Base-by-base conservation (phyloP, 768 basidiomycete species). In the Mycena epipterygia region DNA sequence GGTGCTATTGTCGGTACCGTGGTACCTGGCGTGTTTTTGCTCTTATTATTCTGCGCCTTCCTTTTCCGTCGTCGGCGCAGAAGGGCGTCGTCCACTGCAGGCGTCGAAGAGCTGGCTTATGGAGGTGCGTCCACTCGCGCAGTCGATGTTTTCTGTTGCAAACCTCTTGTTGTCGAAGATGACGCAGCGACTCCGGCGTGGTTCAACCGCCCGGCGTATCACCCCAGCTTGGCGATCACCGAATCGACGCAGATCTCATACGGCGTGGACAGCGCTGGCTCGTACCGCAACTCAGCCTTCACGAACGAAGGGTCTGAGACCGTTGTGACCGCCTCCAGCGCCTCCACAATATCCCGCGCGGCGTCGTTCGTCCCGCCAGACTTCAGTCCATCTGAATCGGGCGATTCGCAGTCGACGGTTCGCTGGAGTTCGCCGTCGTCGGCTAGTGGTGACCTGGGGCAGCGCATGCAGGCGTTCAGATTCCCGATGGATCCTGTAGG, bases 191-290 rank as follows among this genome's bases (percentile, higher is more conserved):
- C 65, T 27, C 66, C 58, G 1, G 42, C 58, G 39, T 68, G 67
- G 67, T 68, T 55, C 52, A 55, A 33, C 51, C 41, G 44, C 7
- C 66, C 57, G 21, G 58, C 67, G 42, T 60, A 68, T 58, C 57
- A 53, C n/a, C 25, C 65, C 39, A 35, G 32, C 51, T 21, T n/a
- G 17, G 7, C 14, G 33, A 21, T 23, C n/a, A 29, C 16, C 39
- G 37, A 9, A 23, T 5, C 39, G 37, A 23, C 53, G 13, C 33
- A 39, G 14, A n/a, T 42, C 16, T 53, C 66, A 0, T 51, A 59
- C 30, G 56, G 37, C 35, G 23, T 30, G 16, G 56, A 49, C 13
- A 67, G 65, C 29, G 51, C 48, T 8, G 48, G 57, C 0, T 67
- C 49, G 17, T 44, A 60, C 23, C 27, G 37, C 14, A 51, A 27